A percentile compares a stretch with the other conserved stretches of the same genome.
Conservation (phyloP, 2,329 filamentous ascomycete genomes). For the Fulvia fulva region DNA sequence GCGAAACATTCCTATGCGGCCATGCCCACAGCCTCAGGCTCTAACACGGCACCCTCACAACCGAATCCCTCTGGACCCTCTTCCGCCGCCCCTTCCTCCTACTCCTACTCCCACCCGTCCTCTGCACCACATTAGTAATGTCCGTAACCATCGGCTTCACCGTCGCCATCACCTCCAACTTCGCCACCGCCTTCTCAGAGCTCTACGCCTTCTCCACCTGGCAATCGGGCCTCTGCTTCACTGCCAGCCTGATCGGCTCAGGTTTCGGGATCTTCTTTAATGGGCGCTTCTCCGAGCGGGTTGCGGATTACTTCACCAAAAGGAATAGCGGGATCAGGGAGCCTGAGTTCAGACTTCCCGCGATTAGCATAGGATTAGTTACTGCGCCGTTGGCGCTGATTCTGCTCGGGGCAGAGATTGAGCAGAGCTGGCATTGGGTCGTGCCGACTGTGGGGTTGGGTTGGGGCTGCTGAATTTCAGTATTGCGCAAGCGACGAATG, state of each 20-base stretch:
- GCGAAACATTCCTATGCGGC: constrained; percentile 23
- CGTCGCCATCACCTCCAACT: constrained; percentile 32
- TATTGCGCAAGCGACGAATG: constrained; percentile 54
- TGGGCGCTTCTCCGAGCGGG: constrained; percentile 38
- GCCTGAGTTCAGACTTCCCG: constrained; percentile 35
- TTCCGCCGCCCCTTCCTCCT: constrained; percentile 49
- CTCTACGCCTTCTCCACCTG: constrained; percentile 24
- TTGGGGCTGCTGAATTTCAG: constrained; percentile 54
- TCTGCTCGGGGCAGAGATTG: constrained; percentile 34
- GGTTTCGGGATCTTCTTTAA: constrained; percentile 50
- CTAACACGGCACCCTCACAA: constrained; percentile 42
- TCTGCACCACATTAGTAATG: constrained; percentile 55
- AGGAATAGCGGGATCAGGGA: constrained; percentile 22
- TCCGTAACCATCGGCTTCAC: constrained; percentile 55
- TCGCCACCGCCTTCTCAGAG: constrained; percentile 11
- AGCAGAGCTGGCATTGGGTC: constrained; percentile 45
- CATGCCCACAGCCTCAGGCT: constrained; percentile 22
- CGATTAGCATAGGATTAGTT: constrained; percentile 30
- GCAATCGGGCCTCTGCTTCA: constrained; percentile 49
- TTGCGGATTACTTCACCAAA: constrained; percentile 28
- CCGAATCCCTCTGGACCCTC: constrained; percentile 48
- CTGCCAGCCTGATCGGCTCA: constrained; percentile 48
- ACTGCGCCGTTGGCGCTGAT: constrained; percentile 28
- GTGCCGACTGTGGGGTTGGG: constrained; percentile 54
- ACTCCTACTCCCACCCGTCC: constrained; percentile 46